A percentile compares a stretch with the other conserved stretches of the same genome.
Conservation (phyloP, 345 rosid genomes). For the Turritis glabra region DNA sequence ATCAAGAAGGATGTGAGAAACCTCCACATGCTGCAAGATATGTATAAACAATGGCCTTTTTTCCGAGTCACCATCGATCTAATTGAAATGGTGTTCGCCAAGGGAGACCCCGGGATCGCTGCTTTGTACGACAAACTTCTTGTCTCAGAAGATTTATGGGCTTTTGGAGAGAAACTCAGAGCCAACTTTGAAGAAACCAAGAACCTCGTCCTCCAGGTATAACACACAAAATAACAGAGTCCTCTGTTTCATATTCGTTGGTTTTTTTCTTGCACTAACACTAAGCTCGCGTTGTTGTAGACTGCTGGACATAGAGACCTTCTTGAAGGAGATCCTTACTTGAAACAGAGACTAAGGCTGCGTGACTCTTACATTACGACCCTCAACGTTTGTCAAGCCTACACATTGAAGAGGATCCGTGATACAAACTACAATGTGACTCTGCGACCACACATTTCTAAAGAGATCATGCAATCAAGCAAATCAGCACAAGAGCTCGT, state of each 20-base stretch:
- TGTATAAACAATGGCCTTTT: constrained; percentile 96
- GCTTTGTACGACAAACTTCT: constrained; percentile 85
- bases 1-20: constrained; percentile 71
- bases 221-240: constrained; percentile 20
- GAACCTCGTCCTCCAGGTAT: constrained; percentile 84
- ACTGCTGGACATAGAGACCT: constrained; percentile 94
- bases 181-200: constrained; percentile 79
- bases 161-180: constrained; percentile 76
- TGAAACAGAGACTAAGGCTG: constrained; percentile 89
- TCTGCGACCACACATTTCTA: constrained; percentile 76
- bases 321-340: constrained; percentile 93
- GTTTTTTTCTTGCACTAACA: neutral
- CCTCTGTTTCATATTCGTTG: neutral
- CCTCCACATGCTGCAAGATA: constrained; percentile 80
- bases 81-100: constrained; percentile 99
- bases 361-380: constrained; percentile 97
- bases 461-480: constrained; percentile 73
- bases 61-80: constrained; percentile 94
- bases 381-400: constrained; percentile 91
- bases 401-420: constrained; percentile 88
- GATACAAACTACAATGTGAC: constrained; percentile 79
- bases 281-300: constrained; percentile 39
- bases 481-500: constrained; percentile 76
- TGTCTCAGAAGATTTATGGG: constrained; percentile 76
- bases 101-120: constrained; percentile 95